Conservation (phyloP, 2,329 filamentous ascomycete species). For the Davidsoniella virescens region DNA sequence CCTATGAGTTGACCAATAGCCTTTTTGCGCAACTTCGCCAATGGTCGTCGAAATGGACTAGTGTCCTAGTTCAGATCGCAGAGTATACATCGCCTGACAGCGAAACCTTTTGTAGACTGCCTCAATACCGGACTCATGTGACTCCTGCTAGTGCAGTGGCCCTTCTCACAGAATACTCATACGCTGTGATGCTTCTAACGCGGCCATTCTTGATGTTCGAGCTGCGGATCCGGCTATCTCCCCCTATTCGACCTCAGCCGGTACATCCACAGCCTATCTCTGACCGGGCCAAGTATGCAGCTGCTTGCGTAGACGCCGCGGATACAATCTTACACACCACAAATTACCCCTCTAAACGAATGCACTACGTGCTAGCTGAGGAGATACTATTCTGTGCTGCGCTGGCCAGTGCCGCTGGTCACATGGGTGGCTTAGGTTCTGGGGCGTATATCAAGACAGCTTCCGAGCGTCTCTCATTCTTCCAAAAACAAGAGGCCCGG, state of each 20-base stretch:
- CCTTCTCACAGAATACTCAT: slow-evolving; percentile 36
- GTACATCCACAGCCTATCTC: background rate
- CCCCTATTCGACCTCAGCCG: background rate
- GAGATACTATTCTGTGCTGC: too few relatives aligned
- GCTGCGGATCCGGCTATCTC: slow-evolving; percentile 17
- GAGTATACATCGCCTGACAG: slow-evolving; percentile 16
- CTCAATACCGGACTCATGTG: slow-evolving; percentile 14
- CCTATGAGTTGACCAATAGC: slow-evolving; percentile 34
- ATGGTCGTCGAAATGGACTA: slow-evolving; percentile 32
- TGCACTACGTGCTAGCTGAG: too few relatives aligned
- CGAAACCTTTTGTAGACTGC: slow-evolving; percentile 15
- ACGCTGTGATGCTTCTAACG: slow-evolving; percentile 40
- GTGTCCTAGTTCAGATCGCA: slow-evolving; percentile 21
- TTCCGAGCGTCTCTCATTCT: too few relatives aligned
- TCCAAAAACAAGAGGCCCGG: too few relatives aligned
- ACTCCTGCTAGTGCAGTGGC: slow-evolving; percentile 31
- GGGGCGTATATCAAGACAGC: too few relatives aligned
- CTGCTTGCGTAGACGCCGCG: background rate
- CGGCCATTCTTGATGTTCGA: slow-evolving; percentile 41
- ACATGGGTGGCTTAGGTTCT: too few relatives aligned
- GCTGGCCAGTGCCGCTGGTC: too few relatives aligned
- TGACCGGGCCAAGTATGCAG: background rate
- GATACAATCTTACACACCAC: too few relatives aligned
- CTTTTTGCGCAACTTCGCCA: slow-evolving; percentile 35
- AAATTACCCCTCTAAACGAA: too few relatives aligned